These are phyloP conservation scores for Pseudogymnoascus sp. DNA, from an alignment of 2,329 filamentous ascomycete species.

Conservation along the genomic window DNA sequence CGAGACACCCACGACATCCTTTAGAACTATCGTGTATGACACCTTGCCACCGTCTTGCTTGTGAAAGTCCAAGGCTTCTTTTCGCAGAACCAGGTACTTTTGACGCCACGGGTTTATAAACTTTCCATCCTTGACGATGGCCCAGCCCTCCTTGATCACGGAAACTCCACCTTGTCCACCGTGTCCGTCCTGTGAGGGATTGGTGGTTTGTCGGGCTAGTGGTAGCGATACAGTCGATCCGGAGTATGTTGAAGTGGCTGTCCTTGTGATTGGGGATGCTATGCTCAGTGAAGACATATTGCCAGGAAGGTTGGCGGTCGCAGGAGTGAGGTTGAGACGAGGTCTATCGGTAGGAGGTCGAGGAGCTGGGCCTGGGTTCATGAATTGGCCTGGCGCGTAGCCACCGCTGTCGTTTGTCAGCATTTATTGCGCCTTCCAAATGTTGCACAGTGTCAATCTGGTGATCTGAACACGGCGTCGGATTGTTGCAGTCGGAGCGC, in stretches of 20 bases:
- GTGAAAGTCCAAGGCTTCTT: slow-evolving; percentile 89
- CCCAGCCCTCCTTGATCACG: slow-evolving; percentile 74
- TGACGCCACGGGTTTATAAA: slow-evolving; percentile 83
- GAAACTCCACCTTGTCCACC: slow-evolving; percentile 61
- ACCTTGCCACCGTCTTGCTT: slow-evolving; percentile 86
- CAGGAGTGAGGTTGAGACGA: slow-evolving; percentile 71
- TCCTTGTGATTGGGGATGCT: slow-evolving; percentile 58
- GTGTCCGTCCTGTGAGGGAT: slow-evolving; percentile 42
- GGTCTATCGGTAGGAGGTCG: slow-evolving; percentile 79
- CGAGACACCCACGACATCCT: slow-evolving; percentile 82
- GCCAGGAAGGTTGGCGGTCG: slow-evolving; percentile 60
- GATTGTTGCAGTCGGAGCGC: neutral
- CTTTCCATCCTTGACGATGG: slow-evolving; percentile 83
- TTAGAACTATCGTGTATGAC: slow-evolving; percentile 74
- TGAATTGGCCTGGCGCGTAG: slow-evolving; percentile 64
- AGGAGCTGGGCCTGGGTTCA: slow-evolving; percentile 94
- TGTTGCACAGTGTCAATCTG: slow-evolving; percentile 2
- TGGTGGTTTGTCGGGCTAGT: slow-evolving; percentile 50
- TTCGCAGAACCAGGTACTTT: slow-evolving; percentile 83
- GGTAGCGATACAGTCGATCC: slow-evolving; percentile 67
- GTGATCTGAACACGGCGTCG: neutral
- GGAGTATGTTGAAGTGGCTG: slow-evolving; percentile 58
- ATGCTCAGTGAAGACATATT: slow-evolving; percentile 75
- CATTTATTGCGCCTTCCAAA: neutral
- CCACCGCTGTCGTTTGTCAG: slow-evolving; percentile 10